Conservation (phyloP, 2,329 filamentous ascomycete species). For the Monosporascus sp. region DNA sequence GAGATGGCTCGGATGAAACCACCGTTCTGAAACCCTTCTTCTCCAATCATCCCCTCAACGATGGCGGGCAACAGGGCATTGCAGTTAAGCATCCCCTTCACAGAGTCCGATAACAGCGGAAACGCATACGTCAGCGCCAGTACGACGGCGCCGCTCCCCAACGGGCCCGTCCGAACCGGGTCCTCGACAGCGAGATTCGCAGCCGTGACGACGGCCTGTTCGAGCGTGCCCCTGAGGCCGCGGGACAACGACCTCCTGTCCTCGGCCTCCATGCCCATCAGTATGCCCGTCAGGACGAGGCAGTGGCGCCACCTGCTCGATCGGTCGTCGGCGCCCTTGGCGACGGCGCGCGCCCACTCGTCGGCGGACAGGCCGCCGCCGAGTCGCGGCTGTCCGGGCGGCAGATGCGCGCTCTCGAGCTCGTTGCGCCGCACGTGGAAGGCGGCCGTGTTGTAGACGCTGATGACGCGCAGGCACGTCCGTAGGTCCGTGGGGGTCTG, state of each 20-base stretch:
- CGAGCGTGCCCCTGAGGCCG: slow-evolving; percentile 60
- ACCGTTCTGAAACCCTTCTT: slow-evolving; percentile 69
- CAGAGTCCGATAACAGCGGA: slow-evolving; percentile 58
- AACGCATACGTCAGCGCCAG: slow-evolving; percentile 75
- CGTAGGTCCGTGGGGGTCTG: slow-evolving; percentile 38
- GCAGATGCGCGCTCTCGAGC: slow-evolving; percentile 30
- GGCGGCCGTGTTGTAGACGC: slow-evolving; percentile 66
- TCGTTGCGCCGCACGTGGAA: slow-evolving; percentile 47
- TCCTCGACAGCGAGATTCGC: slow-evolving; percentile 67
- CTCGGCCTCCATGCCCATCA: slow-evolving; percentile 68
- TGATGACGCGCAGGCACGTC: slow-evolving; percentile 60
- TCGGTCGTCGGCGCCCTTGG: slow-evolving; percentile 51
- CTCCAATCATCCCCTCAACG: slow-evolving; percentile 61
- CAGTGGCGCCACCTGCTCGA: slow-evolving; percentile 75
- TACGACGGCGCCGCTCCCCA: slow-evolving; percentile 50
- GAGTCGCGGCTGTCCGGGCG: slow-evolving; percentile 21
- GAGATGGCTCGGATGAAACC: slow-evolving; percentile 69
- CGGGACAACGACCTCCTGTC: slow-evolving; percentile 59
- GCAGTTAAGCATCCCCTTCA: slow-evolving; percentile 57
- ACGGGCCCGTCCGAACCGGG: slow-evolving; percentile 31
- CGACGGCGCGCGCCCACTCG: slow-evolving; percentile 51
- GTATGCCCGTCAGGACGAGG: slow-evolving; percentile 70
- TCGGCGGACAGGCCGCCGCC: slow-evolving; percentile 43
- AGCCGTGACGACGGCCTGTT: slow-evolving; percentile 67
- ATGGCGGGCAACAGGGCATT: slow-evolving; percentile 65